These are phyloP conservation scores for Colletotrichum lini DNA, from an alignment of 2,329 filamentous ascomycete species.

Conservation along the genomic window DNA sequence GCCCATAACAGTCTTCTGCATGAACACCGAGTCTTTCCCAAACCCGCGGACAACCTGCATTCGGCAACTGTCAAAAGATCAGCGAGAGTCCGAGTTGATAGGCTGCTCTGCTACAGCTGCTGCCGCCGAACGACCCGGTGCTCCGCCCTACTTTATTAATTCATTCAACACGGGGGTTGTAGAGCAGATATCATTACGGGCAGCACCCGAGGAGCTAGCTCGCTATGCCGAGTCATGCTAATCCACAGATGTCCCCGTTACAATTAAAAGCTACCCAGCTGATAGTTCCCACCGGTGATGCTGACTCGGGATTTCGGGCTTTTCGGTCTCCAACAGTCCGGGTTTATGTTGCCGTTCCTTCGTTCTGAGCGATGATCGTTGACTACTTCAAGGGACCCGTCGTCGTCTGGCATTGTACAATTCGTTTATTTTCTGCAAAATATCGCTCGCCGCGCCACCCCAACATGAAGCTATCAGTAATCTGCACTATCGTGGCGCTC, in stretches of 20 bases:
- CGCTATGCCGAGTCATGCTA: background rate
- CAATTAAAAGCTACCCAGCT: background rate
- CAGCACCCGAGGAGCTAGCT: background rate
- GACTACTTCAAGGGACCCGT: background rate
- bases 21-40: too few species aligned
- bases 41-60: too few species aligned
- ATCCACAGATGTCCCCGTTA: background rate
- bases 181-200: background rate
- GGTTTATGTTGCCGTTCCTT: background rate
- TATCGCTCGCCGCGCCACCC: background rate
- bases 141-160: too few species aligned
- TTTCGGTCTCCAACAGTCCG: background rate
- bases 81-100: too few species aligned
- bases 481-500: background rate
- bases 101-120: background rate
- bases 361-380: background rate
- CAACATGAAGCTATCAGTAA: constrained; percentile 22
- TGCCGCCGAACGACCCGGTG: background rate
- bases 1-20: too few species aligned
- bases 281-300: background rate
- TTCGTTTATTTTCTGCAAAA: background rate
- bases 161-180: background rate
- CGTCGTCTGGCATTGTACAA: background rate
- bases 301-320: background rate
- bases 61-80: too few species aligned